phyloP scores from a whole-genome alignment of 1,139 yeast genomes.

The Debaryomyces sp. region DNA sequence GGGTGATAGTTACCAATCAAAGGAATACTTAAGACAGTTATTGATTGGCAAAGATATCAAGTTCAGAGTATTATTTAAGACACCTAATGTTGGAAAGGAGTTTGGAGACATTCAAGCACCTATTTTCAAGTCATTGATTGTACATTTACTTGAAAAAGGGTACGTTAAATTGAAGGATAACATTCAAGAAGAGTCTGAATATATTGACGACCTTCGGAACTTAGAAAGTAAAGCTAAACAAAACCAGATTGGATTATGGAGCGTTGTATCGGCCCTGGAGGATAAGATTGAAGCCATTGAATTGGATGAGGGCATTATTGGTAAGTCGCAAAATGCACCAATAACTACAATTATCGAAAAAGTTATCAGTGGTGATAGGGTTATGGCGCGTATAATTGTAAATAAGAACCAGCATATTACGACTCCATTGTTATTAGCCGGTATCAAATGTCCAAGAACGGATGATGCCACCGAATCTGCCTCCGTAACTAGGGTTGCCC shows the following conservation, averaged over 20 bases:
- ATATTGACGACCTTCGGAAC: constrained; percentile 24
- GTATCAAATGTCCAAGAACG: constrained; percentile 72
- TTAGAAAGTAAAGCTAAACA: constrained; percentile 54
- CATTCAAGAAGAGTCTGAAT: constrained; percentile 39
- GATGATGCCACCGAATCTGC: constrained; percentile 44
- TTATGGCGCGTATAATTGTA: constrained; percentile 58
- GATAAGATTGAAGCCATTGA: constrained; percentile 28
- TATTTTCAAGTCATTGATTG: constrained; percentile 60
- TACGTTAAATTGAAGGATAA: constrained; percentile 65
- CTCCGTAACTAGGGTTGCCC: constrained; percentile 55
- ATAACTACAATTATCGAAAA: constrained; percentile 68
- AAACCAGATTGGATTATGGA: constrained; percentile 62
- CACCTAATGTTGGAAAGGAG: constrained; percentile 56
- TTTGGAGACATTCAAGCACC: constrained; percentile 76
- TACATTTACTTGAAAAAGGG: constrained; percentile 60
- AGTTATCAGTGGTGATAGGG: constrained; percentile 77
- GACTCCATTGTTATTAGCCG: constrained; percentile 70
- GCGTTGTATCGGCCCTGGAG: constrained; percentile 15
- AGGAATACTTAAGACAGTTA: constrained; percentile 65
- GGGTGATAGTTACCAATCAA: constrained; percentile 50
- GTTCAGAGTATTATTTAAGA: constrained; percentile 58
- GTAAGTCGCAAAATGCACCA: constrained; percentile 42
- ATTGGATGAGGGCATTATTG: constrained; percentile 41
- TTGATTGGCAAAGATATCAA: constrained; percentile 69
- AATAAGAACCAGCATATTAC: constrained; percentile 46